A percentile compares a stretch with the other conserved stretches of the same genome.
phyloP scores from a whole-genome alignment of 2,329 filamentous ascomycete genomes.

The Colletotrichum sp. region DNA sequence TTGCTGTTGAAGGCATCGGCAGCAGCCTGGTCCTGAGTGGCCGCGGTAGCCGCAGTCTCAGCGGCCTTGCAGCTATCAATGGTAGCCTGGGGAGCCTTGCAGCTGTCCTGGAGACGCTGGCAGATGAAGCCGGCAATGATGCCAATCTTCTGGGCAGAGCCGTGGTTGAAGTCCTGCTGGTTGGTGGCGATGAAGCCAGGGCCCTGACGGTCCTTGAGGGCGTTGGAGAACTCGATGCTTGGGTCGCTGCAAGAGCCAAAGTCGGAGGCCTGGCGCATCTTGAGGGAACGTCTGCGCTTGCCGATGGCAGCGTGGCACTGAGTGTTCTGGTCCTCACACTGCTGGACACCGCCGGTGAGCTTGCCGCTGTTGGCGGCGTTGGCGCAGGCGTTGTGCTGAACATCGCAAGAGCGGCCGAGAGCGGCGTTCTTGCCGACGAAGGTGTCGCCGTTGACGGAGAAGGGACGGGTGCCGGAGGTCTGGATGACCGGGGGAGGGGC shows the following conservation, averaged over 20 bases:
- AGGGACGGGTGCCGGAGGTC: constrained; percentile 43
- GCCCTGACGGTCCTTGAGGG: constrained; percentile 53
- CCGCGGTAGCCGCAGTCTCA: constrained; percentile 19
- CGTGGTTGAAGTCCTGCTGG: constrained; percentile 54
- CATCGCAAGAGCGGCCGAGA: constrained; percentile 52
- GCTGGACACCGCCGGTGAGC: constrained; percentile 37
- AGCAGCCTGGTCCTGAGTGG: constrained; percentile 27
- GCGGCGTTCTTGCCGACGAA: constrained; percentile 55
- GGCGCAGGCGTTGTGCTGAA: constrained; percentile 56
- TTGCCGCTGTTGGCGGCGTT: constrained; percentile 52
- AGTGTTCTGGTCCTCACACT: constrained; percentile 49
- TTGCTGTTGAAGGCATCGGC: constrained; percentile 29
- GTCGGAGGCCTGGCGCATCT: constrained; percentile 30
- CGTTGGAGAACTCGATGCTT: constrained; percentile 52
- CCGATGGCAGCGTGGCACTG: constrained; percentile 35
- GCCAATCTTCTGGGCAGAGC: constrained; percentile 45
- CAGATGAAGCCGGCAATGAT: constrained; percentile 55
- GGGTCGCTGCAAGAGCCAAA: constrained; percentile 54
- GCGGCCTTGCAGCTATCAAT: constrained; percentile 17
- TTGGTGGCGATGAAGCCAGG: constrained; percentile 44
- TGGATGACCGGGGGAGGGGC: constrained; percentile 45
- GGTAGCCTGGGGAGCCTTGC: constrained; percentile 23
- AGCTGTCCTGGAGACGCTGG: constrained; percentile 39
- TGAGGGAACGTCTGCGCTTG: constrained; percentile 23
- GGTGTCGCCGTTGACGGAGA: constrained; percentile 58